Evolutionary conservation across 106 monocot genomes (phyloP).

Genomic region (Acorus calamus): DNA sequence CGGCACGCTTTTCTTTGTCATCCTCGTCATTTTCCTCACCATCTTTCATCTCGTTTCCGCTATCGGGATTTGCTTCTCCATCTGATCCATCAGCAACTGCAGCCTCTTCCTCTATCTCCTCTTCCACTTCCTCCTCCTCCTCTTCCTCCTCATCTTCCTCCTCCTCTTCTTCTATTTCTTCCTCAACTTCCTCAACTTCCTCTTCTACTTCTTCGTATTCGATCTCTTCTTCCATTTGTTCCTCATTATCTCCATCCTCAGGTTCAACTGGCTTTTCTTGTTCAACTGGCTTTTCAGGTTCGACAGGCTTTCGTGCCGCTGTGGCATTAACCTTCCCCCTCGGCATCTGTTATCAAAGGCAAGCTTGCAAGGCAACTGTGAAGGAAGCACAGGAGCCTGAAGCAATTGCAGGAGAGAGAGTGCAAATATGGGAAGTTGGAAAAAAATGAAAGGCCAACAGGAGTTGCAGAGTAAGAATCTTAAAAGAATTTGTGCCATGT

Average conservation of each 20-base stretch:
- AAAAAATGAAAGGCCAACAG: conserved; percentile 55
- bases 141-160: conserved; percentile 28
- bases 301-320: background rate
- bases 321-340: conserved; percentile 40
- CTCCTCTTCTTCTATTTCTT: conserved; percentile 15
- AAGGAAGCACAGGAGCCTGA: conserved; percentile 57
- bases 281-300: too few species aligned
- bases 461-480: conserved; percentile 57
- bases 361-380: conserved; percentile 67
- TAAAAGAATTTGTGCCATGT: conserved; percentile 37
- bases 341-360: conserved; percentile 55
- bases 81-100: conserved; percentile 8
- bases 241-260: conserved; percentile 48
- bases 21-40: conserved; percentile 21
- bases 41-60: conserved; percentile 9
- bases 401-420: conserved; percentile 49
- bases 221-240: conserved; percentile 31
- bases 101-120: conserved; percentile 12
- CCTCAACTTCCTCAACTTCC: conserved; percentile 29
- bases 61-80: background rate
- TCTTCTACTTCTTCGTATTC: conserved; percentile 22
- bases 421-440: conserved; percentile 31
- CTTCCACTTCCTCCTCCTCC: conserved; percentile 22
- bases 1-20: conserved; percentile 35
- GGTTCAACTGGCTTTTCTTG: conserved; percentile 19